phyloP scores from a whole-genome alignment of 192 early-diverging fungal genomes.

The Powellomyces hirtus region DNA sequence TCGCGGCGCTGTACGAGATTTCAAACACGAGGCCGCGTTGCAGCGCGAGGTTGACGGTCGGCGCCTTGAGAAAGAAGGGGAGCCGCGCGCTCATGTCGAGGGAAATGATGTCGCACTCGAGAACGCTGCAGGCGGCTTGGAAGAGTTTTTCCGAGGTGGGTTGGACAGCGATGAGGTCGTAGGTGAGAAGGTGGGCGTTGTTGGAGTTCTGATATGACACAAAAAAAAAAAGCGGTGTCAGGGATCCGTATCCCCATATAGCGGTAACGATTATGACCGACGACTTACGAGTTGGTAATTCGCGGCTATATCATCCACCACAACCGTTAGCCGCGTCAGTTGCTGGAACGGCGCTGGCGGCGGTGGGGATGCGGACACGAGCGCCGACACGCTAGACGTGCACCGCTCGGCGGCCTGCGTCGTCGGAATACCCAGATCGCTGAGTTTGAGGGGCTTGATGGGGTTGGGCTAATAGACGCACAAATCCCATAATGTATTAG shows the following conservation, averaged over 20 bases:
- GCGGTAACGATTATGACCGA: too few relatives aligned
- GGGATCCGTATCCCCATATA: background rate
- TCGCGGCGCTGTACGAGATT: constrained; percentile 63
- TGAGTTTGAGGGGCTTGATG: constrained; percentile 39
- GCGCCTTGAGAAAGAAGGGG: constrained; percentile 65
- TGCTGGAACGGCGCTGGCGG: constrained; percentile 41
- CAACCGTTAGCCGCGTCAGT: constrained; percentile 56
- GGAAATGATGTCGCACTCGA: constrained; percentile 80
- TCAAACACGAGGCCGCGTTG: constrained; percentile 80
- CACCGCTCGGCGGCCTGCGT: background rate
- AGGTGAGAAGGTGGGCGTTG: constrained; percentile 31
- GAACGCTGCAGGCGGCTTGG: constrained; percentile 60
- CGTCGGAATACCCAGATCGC: constrained; percentile 28
- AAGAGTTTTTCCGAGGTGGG: constrained; percentile 73
- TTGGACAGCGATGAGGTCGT: constrained; percentile 71
- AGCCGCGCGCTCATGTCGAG: constrained; percentile 66
- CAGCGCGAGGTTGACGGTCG: constrained; percentile 65
- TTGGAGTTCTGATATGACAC: constrained; percentile 9
- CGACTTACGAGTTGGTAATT: constrained; percentile 54
- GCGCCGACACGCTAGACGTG: background rate
- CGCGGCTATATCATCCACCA: constrained; percentile 55
- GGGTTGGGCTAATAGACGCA: constrained; percentile 16
- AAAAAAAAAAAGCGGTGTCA: background rate
- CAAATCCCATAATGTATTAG: too few relatives aligned
- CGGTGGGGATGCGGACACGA: constrained; percentile 5